Base-by-base conservation (phyloP, 2,329 filamentous ascomycete genomes). In the Neofusicoccum umdonicola region DNA sequence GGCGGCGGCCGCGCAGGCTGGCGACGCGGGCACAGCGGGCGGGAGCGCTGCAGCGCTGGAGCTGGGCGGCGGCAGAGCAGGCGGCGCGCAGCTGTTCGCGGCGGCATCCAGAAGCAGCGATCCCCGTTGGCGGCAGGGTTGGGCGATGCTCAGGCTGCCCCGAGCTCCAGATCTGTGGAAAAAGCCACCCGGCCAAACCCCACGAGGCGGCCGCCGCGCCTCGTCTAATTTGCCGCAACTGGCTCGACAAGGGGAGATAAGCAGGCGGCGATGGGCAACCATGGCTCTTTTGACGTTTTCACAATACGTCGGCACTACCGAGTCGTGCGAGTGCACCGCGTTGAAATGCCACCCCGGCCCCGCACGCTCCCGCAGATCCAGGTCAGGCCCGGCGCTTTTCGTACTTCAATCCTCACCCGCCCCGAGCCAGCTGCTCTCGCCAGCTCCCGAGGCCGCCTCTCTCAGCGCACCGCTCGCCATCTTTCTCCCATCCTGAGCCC, bases 171-270 rank as follows among this genome's bases (percentile, higher is more conserved):
- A 50, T 51, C 47, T 62, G 19, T 62, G 58, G 58, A 37, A 13
- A 13, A 50, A 62, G 58, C 62, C 51, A 63, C 48, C 48, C 48
- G 50, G 39, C 34, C 51, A 35, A 64, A 64, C 62, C 62, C 62
- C 62, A 64, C 62, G 62, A 64, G 51, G 62, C 61, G 61, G 39
- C 62, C 19, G 62, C 62, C 50, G 48, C 39, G 50, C 42, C 62
- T 64, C 62, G 62, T 64, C 52, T 64, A 50, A 48, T 64, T 64
- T 64, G 62, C 62, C 62, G 37, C 52, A 58, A 44, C 50, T 27
- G 52, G 62, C 62, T 34, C 42, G 51, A 47, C 62, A 34, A 39
- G 22, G 17, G 37, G 52, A 44, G 62, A 64, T 64, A 64, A 64
- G 62, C 62, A 39, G 51, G 13, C 31, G 17, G 27, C 12, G 35